A percentile compares a stretch with the other conserved stretches of the same genome.
These are phyloP conservation scores for Linanthus parryae DNA, from an alignment of 148 eudicot genomes.

Conservation along the genomic window DNA sequence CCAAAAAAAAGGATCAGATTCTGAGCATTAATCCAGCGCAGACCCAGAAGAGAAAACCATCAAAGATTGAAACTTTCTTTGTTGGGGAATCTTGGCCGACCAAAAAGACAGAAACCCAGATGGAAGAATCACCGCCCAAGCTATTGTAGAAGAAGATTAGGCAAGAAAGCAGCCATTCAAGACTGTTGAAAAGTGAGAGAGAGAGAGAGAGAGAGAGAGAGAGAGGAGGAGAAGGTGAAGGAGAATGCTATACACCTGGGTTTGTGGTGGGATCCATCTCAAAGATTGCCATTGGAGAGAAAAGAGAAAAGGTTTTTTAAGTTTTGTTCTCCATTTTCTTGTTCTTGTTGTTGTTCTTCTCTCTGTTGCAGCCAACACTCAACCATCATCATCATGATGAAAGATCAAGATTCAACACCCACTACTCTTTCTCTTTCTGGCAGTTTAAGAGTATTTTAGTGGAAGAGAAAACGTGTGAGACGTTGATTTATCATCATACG, in stretches of 20 bases:
- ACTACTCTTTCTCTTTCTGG: too few species aligned
- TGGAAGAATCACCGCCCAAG: slow-evolving; percentile 18
- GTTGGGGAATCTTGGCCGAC: slow-evolving; percentile 19
- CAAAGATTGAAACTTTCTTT: not conserved
- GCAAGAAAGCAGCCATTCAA: slow-evolving; percentile 36
- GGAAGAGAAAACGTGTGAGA: too few species aligned
- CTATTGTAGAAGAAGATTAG: slow-evolving; percentile 17
- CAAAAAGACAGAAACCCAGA: slow-evolving; percentile 31
- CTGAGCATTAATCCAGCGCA: not conserved
- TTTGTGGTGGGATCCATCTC: too few species aligned
- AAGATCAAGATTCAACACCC: too few species aligned
- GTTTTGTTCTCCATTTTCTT: too few species aligned
- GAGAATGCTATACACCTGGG: too few species aligned
- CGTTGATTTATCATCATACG: too few species aligned
- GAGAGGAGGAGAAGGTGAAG: not conserved
- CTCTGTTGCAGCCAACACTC: too few species aligned
- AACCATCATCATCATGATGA: too few species aligned
- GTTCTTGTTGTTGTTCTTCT: too few species aligned
- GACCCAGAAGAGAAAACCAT: not conserved
- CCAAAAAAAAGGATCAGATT: not conserved
- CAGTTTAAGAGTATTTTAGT: too few species aligned
- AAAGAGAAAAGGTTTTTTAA: not conserved
- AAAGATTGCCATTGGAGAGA: too few species aligned
- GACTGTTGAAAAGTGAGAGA: slow-evolving; percentile 21
- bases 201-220: slow-evolving; percentile 8